A percentile compares a stretch with the other conserved stretches of the same genome.
These are phyloP conservation scores for Pisolithus tinctorius DNA, from an alignment of 768 basidiomycete species.

Conservation along the genomic window DNA sequence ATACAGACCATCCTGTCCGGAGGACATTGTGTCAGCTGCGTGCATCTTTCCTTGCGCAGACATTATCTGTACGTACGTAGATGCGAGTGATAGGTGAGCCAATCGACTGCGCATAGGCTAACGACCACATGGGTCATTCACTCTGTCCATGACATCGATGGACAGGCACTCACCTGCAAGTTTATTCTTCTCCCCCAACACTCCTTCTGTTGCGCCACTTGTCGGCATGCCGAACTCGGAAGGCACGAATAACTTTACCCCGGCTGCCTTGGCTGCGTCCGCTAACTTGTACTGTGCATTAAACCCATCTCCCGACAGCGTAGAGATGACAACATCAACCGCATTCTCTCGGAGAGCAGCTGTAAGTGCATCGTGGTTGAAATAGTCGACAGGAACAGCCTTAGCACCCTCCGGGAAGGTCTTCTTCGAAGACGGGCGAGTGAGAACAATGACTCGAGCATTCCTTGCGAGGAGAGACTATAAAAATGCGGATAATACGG, in stretches of 20 bases:
- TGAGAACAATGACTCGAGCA: conserved; percentile 2
- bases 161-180: conserved; percentile 4
- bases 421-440: conserved; percentile 2
- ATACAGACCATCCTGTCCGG: conserved; percentile 6
- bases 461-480: conserved; percentile 5
- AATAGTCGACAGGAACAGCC: conserved; percentile 13
- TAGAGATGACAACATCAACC: conserved; percentile 20
- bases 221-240: conserved; percentile 23
- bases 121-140: conserved; percentile 9
- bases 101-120: conserved; percentile 4
- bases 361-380: conserved; percentile 8
- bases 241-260: conserved; percentile 23
- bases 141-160: not conserved
- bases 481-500: not conserved
- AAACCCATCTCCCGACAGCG: conserved; percentile 9
- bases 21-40: not conserved
- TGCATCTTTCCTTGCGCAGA: not conserved
- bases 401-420: conserved; percentile 8
- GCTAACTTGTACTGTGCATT: conserved; percentile 10
- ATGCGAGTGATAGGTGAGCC: conserved; percentile 16
- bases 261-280: conserved; percentile 21
- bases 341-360: conserved; percentile 12
- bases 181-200: conserved; percentile 8
- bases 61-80: conserved; percentile 12
- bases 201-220: conserved; percentile 11